These are phyloP conservation scores for Flaveria brownii DNA, from an alignment of 129 eudicot genomes.

Conservation along the genomic window DNA sequence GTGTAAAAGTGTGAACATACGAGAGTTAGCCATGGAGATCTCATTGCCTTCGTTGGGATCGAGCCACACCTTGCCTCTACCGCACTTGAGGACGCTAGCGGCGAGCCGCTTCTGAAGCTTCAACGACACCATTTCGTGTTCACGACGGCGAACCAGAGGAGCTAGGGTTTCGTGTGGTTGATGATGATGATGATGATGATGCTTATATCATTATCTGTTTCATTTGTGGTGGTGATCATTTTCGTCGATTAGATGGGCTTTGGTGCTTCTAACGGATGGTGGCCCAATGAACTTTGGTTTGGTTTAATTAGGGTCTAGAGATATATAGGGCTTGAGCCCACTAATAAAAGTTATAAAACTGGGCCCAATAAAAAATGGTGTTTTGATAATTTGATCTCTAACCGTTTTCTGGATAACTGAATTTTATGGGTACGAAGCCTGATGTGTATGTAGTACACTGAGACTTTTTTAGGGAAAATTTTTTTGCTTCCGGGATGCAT, in stretches of 20 bases:
- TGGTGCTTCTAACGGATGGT: neutral
- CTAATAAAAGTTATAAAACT: no score
- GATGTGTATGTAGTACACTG: no score
- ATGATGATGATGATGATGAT: neutral
- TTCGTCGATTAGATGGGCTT: slow-evolving; percentile 5
- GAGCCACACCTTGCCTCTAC: slow-evolving; percentile 58
- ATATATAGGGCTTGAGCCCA: no score
- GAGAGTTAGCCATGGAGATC: slow-evolving; percentile 61
- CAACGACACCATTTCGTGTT: slow-evolving; percentile 49
- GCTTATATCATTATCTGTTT: slow-evolving; percentile 17
- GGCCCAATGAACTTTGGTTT: slow-evolving; percentile 16
- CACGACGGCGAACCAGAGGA: slow-evolving; percentile 19
- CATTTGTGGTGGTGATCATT: neutral
- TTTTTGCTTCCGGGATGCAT: no score
- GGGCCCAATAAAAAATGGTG: no score
- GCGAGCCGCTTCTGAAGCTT: slow-evolving; percentile 64
- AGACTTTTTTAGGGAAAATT: no score
- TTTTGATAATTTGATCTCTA: no score
- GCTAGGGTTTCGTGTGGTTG: slow-evolving; percentile 32
- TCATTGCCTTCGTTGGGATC: slow-evolving; percentile 61
- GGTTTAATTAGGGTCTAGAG: no score
- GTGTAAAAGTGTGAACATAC: slow-evolving; percentile 12
- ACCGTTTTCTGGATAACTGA: no score
- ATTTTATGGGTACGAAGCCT: no score
- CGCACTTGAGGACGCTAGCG: slow-evolving; percentile 63